Evolutionary conservation across 2,329 filamentous ascomycete genomes (phyloP), one percentile per base, ranked within the genome.

Genomic region (Hypoxylon sp.): DNA sequence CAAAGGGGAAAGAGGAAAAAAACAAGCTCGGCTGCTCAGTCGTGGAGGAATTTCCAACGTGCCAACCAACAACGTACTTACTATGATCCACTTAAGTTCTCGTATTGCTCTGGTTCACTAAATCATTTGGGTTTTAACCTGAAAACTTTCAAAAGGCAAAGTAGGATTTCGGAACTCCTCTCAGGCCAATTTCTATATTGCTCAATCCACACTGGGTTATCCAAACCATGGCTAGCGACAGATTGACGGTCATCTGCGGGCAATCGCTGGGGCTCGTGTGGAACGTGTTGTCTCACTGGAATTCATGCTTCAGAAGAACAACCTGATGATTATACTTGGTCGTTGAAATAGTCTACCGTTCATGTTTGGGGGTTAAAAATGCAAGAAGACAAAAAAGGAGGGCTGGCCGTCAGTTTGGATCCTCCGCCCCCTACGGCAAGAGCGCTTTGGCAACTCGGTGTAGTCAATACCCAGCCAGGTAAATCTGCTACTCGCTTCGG

Each of bases 171-270:
- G 45, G 16, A n/a, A 49, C 22, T 14, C 20, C 18, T 8, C 38
- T n/a, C 16, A 44, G 11, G 20, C 42, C 24, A 9, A 5, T 12
- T 7, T 30, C 24, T 45, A 28, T 9, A 51, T 24, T 46, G 33
- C 52, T 61, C 26, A 2, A 57, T 57, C 40, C 20, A 16, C 46
- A 1, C 28, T 40, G 33, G 16, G 18, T 14, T 24, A 56, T 40
- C n/a, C 18, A 45, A 20, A 32, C 36, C 14, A 22, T 38, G 55
- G 55, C 30, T 52, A 7, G 30, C 36, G 46, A 32, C 46, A 61
- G 28, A 45, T 54, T n/a, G 16, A 51, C 50, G 61, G 61, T 45
- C 45, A 28, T 50, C 32, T 64, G 36, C 59, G 30, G 30, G 54
- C 38, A 46, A 58, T 48, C 42, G 40, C 5, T 28, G 30, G n/a